phyloP scores from a whole-genome alignment of 2,329 filamentous ascomycete species.

The Paraphoma sp. region DNA sequence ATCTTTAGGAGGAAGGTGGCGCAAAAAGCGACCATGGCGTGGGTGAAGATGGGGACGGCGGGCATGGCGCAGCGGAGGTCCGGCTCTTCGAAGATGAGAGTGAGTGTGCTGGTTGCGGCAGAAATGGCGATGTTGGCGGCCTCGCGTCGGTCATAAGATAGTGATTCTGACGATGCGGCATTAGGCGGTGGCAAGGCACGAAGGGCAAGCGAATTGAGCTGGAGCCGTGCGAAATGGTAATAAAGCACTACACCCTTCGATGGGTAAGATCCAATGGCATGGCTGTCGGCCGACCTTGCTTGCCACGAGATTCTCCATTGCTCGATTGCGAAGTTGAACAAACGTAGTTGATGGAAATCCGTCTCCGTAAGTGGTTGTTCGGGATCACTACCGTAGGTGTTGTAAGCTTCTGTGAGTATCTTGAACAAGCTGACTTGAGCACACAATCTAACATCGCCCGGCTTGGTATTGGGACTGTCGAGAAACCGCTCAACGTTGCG shows the following conservation, averaged over 20 bases:
- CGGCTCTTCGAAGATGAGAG: conserved; percentile 54
- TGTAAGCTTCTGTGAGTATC: conserved; percentile 43
- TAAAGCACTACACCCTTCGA: conserved; percentile 60
- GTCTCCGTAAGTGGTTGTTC: conserved; percentile 46
- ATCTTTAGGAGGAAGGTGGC: conserved; percentile 60
- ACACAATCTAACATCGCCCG: conserved; percentile 37
- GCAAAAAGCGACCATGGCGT: conserved; percentile 61
- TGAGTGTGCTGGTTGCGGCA: conserved; percentile 55
- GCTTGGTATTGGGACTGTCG: conserved; percentile 34
- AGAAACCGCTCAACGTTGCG: conserved; percentile 45
- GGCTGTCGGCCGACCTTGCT: conserved; percentile 35
- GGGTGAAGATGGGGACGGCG: conserved; percentile 59
- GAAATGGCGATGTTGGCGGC: conserved; percentile 52
- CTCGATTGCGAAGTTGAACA: conserved; percentile 53
- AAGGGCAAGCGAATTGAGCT: conserved; percentile 58
- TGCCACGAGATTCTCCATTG: conserved; percentile 52
- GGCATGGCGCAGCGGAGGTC: conserved; percentile 52
- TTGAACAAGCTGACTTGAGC: conserved; percentile 43
- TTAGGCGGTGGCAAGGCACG: conserved; percentile 51
- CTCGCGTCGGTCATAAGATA: conserved; percentile 52
- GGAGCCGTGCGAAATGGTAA: conserved; percentile 62
- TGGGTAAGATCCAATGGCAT: conserved; percentile 44
- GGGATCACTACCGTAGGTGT: conserved; percentile 40
- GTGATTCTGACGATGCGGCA: conserved; percentile 53
- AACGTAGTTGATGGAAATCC: conserved; percentile 48